A percentile compares a stretch with the other conserved stretches of the same genome.
Evolutionary conservation across 2,329 filamentous ascomycete species (phyloP).

Genomic region (Coleophoma crateriformis): DNA sequence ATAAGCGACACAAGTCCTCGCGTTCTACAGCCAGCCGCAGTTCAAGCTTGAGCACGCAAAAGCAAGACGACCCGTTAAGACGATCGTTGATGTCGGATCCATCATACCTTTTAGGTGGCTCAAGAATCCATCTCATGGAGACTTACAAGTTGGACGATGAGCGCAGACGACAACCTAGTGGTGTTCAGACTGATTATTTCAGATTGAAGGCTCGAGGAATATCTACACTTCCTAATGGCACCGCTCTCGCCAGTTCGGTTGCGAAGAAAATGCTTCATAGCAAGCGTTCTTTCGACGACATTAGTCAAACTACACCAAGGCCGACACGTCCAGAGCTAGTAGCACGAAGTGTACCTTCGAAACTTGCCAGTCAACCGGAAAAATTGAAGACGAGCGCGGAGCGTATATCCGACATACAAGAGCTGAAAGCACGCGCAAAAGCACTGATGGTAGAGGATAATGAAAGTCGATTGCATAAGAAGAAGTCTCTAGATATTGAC

Average conservation of each 20-base stretch:
- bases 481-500: constrained; percentile 1
- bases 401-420: constrained; percentile 12
- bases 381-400: constrained; percentile 2
- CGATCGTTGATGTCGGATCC: constrained; percentile 24
- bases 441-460: constrained; percentile 13
- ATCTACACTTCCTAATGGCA: constrained; percentile 21
- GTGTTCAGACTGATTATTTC: constrained; percentile 29
- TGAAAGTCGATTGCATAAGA: constrained; percentile 2
- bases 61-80: constrained; percentile 17
- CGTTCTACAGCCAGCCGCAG: constrained; percentile 6
- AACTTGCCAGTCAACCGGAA: constrained; percentile 1
- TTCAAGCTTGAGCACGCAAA: constrained; percentile 14
- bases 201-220: constrained; percentile 29
- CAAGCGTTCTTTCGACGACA: constrained; percentile 20
- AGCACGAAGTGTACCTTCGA: constrained; percentile 18
- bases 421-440: constrained; percentile 19
- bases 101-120: constrained; percentile 22
- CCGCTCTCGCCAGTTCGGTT: constrained; percentile 22
- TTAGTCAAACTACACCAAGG: constrained; percentile 14
- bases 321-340: constrained; percentile 1
- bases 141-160: constrained; percentile 17
- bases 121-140: constrained; percentile 21
- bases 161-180: constrained; percentile 18
- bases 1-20: constrained; percentile 14
- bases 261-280: constrained; percentile 15